Conservation (phyloP, 2,329 filamentous ascomycete species). For the Fusarium ramigenum region DNA sequence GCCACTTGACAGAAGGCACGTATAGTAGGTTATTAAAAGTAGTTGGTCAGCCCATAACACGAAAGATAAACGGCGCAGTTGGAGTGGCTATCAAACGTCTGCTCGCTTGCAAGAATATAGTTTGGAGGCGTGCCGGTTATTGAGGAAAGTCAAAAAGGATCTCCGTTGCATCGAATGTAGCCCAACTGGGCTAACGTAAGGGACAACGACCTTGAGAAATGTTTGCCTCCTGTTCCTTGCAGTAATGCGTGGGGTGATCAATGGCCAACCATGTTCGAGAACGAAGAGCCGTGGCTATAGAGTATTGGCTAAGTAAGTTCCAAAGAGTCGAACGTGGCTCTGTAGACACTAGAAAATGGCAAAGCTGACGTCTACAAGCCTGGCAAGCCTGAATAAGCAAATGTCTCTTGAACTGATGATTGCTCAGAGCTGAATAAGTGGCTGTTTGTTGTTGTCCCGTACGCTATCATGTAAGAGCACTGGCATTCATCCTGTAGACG, state of each 20-base stretch:
- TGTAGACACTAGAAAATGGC: neutral
- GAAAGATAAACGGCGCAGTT: constrained; percentile 11
- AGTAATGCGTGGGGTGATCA: constrained; percentile 6
- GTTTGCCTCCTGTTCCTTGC: constrained; percentile 13
- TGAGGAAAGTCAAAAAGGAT: neutral
- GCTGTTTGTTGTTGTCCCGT: neutral
- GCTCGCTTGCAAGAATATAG: neutral
- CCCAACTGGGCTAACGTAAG: constrained; percentile 14
- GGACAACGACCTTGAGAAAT: constrained; percentile 9
- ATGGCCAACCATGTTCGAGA: neutral
- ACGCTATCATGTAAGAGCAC: neutral
- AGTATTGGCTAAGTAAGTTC: neutral
- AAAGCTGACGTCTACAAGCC: neutral
- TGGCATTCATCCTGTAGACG: neutral
- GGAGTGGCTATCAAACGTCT: constrained; percentile 8
- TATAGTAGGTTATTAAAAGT: neutral
- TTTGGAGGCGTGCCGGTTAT: constrained; percentile 24
- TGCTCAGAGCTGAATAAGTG: neutral
- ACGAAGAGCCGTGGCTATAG: constrained; percentile 12
- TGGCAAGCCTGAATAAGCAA: neutral
- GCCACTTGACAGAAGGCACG: neutral
- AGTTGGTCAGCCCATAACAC: neutral
- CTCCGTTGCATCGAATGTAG: neutral
- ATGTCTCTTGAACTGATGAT: neutral
- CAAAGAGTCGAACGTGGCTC: neutral